Percentiles rank a stretch among this genome's conserved stretches.
phyloP scores from a whole-genome alignment of 805 yeast genomes.

The Pichia phayaonensis region DNA sequence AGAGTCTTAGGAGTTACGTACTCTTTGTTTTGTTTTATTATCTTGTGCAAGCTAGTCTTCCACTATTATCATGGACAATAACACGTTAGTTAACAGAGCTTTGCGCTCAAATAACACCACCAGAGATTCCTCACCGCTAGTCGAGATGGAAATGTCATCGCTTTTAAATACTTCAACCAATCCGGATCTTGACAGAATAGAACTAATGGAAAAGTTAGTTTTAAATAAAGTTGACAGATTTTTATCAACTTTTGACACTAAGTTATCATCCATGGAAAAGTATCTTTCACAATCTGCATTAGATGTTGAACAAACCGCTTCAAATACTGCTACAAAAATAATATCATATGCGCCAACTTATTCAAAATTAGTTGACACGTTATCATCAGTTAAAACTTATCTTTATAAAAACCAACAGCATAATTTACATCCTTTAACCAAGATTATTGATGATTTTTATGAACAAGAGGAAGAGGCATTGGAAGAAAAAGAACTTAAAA shows the following conservation, averaged over 20 bases:
- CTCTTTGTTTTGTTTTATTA: not conserved
- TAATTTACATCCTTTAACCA: conserved; percentile 23
- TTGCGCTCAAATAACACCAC: not conserved
- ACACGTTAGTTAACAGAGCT: conserved; percentile 5
- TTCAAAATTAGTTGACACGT: conserved; percentile 19
- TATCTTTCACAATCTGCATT: conserved; percentile 19
- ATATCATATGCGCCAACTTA: conserved; percentile 14
- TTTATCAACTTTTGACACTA: conserved; percentile 22
- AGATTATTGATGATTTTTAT: conserved; percentile 26
- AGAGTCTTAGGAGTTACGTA: not conserved
- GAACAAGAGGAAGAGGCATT: conserved; percentile 13
- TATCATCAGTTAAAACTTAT: conserved; percentile 18
- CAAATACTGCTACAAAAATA: not conserved
- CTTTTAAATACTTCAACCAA: not conserved
- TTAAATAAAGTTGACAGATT: conserved; percentile 24
- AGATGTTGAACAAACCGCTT: conserved; percentile 1
- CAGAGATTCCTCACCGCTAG: not conserved
- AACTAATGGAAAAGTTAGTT: conserved; percentile 21
- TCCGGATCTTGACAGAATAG: conserved; percentile 1
- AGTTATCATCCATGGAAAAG: conserved; percentile 23
- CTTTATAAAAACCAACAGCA: conserved; percentile 20
- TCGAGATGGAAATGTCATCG: not conserved
- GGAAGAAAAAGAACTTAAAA: conserved; percentile 7
- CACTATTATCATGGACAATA: not conserved
- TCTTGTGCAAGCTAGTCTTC: not conserved